Base-by-base conservation (phyloP, 2,329 filamentous ascomycete genomes). In the Alternaria sp. region DNA sequence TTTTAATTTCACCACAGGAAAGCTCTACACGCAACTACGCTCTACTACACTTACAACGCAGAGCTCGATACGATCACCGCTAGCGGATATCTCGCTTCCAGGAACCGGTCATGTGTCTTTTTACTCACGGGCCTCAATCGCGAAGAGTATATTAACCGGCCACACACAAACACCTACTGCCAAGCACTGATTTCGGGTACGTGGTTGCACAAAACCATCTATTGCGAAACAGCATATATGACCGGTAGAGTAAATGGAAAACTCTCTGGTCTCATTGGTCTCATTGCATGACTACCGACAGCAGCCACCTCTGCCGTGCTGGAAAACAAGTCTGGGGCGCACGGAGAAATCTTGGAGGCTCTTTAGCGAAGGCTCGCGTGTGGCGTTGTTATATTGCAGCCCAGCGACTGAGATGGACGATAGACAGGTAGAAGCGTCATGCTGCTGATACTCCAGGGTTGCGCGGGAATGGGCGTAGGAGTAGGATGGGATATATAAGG, bases 101-200 rank as follows among this genome's bases (percentile, higher is more conserved):
- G 41, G 37, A 49, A 59, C 41, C 41, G 37, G 60, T 66, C 62
- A 62, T 61, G 56, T 55, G 57, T 50, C 55, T 58, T n/a, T 20
- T 23, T 60, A n/a, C 51, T 49, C 55, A 58, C 67, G 65, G 67
- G 56, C 62, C 55, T 64, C 33, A 25, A 51, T 58, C 50, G 58
- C 63, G 54, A 54, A 55, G 21, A 47, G 33, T 66, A 68, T 64
- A 70, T 68, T 68, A 70, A 58, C 60, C 64, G 62, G 55, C 44
- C 50, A 47, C 60, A 65, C 54, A 20, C 50, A 65, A 28, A 65
- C 28, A 54, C 25, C 53, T 60, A 57, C 25, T 28, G 55, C 64
- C 61, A 68, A 61, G 61, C 45, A 50, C 46, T 49, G 51, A 60
- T 53, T 45, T 28, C 49, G 28, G 23, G 21, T 43, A 55, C 54